Evolutionary conservation across 2,329 filamentous ascomycete species (phyloP).

Genomic region (Hypoxylon sp.): DNA sequence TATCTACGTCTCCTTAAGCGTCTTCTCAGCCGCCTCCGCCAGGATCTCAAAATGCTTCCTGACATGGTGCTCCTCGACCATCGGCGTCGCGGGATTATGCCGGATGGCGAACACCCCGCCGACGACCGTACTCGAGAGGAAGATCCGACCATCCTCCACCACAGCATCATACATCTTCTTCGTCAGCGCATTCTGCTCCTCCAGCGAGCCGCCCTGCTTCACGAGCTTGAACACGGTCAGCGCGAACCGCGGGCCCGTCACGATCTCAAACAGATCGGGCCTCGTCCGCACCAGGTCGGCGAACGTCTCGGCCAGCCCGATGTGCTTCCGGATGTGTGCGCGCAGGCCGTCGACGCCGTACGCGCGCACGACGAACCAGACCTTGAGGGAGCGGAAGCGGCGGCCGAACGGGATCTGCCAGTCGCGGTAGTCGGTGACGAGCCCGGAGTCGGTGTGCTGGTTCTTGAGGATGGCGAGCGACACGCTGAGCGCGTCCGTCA

Average conservation of each 20-base stretch:
- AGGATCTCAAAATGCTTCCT: slow-evolving; percentile 81
- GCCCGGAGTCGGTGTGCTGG: slow-evolving; percentile 81
- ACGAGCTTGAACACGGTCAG: slow-evolving; percentile 80
- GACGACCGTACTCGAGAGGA: slow-evolving; percentile 83
- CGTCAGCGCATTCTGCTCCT: slow-evolving; percentile 76
- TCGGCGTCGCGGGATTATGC: slow-evolving; percentile 80
- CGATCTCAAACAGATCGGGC: slow-evolving; percentile 80
- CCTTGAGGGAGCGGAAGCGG: slow-evolving; percentile 89
- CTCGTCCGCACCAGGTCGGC: slow-evolving; percentile 70
- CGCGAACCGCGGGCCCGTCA: slow-evolving; percentile 82
- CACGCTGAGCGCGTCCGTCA: slow-evolving; percentile 85
- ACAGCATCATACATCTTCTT: slow-evolving; percentile 82
- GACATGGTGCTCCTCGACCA: slow-evolving; percentile 80
- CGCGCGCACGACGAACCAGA: slow-evolving; percentile 92
- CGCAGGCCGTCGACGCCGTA: slow-evolving; percentile 85
- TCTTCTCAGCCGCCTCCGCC: slow-evolving; percentile 73
- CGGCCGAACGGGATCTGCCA: slow-evolving; percentile 96
- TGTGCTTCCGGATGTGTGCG: slow-evolving; percentile 77
- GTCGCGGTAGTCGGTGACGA: slow-evolving; percentile 95
- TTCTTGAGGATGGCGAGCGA: slow-evolving; percentile 87
- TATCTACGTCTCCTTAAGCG: slow-evolving; percentile 54
- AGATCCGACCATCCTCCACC: slow-evolving; percentile 82
- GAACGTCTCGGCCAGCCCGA: slow-evolving; percentile 80
- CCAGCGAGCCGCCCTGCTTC: slow-evolving; percentile 52
- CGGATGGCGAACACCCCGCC: slow-evolving; percentile 83